These are phyloP conservation scores for Vaccinium corymbosum DNA, from an alignment of 148 eudicot genomes.

Conservation along the genomic window DNA sequence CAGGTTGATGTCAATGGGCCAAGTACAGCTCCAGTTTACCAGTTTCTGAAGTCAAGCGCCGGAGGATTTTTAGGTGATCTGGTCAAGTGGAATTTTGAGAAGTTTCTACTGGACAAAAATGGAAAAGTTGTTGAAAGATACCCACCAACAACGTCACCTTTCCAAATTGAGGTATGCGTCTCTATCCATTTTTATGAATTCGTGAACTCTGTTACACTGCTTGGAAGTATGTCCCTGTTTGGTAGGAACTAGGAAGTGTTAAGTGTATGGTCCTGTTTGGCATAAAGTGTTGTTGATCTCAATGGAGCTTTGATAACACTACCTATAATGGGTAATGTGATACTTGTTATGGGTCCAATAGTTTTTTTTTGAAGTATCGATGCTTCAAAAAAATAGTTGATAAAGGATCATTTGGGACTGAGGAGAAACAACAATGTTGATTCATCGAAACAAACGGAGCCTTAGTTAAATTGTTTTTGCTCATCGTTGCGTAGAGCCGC, in stretches of 20 bases:
- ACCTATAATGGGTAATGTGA: no score
- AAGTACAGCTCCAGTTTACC: conserved; percentile 78
- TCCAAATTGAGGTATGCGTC: conserved; percentile 74
- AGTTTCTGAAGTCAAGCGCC: conserved; percentile 73
- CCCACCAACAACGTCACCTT: conserved; percentile 86
- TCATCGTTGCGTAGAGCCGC: neutral
- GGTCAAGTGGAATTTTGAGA: conserved; percentile 93
- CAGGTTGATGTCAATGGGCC: conserved; percentile 98
- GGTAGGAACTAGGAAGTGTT: neutral
- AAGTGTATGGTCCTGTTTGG: neutral
- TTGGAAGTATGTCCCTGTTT: neutral
- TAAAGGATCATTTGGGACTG: no score
- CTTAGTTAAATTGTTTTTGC: neutral
- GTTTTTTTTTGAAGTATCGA: no score
- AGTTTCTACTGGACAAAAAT: conserved; percentile 82
- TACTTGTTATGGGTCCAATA: neutral
- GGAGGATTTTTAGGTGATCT: conserved; percentile 89
- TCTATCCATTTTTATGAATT: neutral
- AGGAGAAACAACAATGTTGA: no score
- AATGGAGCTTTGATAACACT: neutral
- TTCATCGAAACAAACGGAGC: no score
- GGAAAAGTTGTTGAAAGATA: conserved; percentile 91
- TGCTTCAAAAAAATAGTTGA: no score
- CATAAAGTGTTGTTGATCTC: neutral
- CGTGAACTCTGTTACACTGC: neutral